Evolutionary conservation across 1,139 yeast species (phyloP).

Genomic region (Pichia sp.): DNA sequence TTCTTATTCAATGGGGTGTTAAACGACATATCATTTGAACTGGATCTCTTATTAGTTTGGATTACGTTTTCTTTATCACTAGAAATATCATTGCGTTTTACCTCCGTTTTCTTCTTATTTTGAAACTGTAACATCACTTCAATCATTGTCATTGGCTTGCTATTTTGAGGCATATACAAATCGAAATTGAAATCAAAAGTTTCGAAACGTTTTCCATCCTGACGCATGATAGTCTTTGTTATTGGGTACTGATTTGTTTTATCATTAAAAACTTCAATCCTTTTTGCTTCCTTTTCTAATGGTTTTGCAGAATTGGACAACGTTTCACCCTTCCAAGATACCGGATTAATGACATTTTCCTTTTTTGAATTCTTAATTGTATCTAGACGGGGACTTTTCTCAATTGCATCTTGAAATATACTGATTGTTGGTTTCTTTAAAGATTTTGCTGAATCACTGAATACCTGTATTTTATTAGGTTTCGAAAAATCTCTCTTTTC

Average conservation of each 20-base stretch:
- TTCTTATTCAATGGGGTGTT: constrained; percentile 24
- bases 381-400: constrained; percentile 39
- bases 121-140: constrained; percentile 17
- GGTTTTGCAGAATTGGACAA: constrained; percentile 29
- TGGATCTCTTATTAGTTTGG: neutral
- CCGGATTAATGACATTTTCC: constrained; percentile 60
- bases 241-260: constrained; percentile 26
- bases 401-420: neutral
- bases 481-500: constrained; percentile 10
- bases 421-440: neutral
- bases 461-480: constrained; percentile 20
- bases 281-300: constrained; percentile 24
- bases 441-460: constrained; percentile 10
- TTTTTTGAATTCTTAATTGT: constrained; percentile 52
- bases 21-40: neutral
- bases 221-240: constrained; percentile 44
- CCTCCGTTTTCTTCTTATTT: neutral
- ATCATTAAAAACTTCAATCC: constrained; percentile 27
- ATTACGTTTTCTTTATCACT: neutral
- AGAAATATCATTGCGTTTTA: neutral
- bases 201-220: constrained; percentile 61
- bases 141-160: constrained; percentile 18
- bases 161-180: constrained; percentile 43
- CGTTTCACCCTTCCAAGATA: constrained; percentile 69
- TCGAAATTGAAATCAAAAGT: constrained; percentile 61